These are phyloP conservation scores for Aspergillus sclerotialis DNA, from an alignment of 2,329 filamentous ascomycete genomes.

Conservation along the genomic window DNA sequence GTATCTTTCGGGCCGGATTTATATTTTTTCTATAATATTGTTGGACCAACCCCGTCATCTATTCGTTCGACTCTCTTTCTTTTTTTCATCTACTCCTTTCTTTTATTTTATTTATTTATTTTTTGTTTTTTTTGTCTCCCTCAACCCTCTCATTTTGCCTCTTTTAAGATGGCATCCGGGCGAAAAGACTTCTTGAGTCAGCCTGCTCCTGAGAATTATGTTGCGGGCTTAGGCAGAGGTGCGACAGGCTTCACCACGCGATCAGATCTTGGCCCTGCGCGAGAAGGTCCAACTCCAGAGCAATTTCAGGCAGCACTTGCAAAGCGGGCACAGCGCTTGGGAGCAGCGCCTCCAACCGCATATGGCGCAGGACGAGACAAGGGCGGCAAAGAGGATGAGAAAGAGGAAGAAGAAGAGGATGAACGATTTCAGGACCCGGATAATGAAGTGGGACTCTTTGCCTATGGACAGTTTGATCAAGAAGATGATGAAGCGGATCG, in stretches of 20 bases:
- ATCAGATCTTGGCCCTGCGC: conserved; percentile 89
- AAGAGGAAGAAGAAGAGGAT: conserved; percentile 67
- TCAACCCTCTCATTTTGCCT: conserved; percentile 1
- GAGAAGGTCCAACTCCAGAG: conserved; percentile 92
- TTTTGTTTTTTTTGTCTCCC: conserved; percentile 8
- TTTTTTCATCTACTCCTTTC: conserved; percentile 5
- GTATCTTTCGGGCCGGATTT: conserved; percentile 15
- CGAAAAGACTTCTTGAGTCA: conserved; percentile 84
- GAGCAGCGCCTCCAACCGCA: conserved; percentile 62
- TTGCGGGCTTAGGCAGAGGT: conserved; percentile 93
- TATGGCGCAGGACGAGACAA: conserved; percentile 69
- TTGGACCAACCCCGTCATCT: no score
- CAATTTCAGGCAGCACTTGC: conserved; percentile 97
- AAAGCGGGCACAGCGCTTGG: conserved; percentile 80
- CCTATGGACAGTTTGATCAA: conserved; percentile 90
- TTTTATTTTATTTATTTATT: conserved; percentile 10
- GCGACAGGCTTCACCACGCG: conserved; percentile 97
- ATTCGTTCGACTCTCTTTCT: not conserved
- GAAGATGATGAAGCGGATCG: conserved; percentile 96
- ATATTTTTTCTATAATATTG: conserved; percentile 11
- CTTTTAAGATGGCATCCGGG: conserved; percentile 47
- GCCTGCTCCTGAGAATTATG: conserved; percentile 77
- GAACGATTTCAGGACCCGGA: conserved; percentile 91
- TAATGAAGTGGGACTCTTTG: conserved; percentile 92
- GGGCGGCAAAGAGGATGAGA: conserved; percentile 52